Percentiles rank a stretch among this genome's conserved stretches.
phyloP scores from a whole-genome alignment of 768 basidiomycete genomes.

The Piloderma croceum region DNA sequence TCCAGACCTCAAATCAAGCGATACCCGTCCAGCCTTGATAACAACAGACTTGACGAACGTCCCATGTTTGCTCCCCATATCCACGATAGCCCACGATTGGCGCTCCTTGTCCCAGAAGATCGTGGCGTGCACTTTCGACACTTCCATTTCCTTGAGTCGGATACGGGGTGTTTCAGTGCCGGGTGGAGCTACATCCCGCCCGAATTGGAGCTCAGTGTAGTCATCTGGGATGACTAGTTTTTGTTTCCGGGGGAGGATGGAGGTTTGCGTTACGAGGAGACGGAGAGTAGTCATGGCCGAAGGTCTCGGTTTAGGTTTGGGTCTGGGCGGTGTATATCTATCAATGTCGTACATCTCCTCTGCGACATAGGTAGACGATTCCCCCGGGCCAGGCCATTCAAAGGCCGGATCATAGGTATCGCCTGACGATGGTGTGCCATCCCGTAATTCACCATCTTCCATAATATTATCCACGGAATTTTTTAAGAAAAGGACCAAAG shows the following conservation, averaged over 20 bases:
- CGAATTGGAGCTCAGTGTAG: conserved; percentile 64
- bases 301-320: too few species aligned
- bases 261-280: conserved; percentile 30
- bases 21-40: conserved; percentile 16
- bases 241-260: conserved; percentile 45
- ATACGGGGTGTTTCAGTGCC: conserved; percentile 55
- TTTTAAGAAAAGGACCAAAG: too few species aligned
- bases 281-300: too few species aligned
- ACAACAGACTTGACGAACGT: conserved; percentile 50
- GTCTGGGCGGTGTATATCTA: too few species aligned
- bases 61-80: conserved; percentile 84
- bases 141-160: conserved; percentile 78
- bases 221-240: conserved; percentile 57
- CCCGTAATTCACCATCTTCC: conserved; percentile 21
- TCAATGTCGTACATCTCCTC: too few species aligned
- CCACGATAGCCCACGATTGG: conserved; percentile 66
- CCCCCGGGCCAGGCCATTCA: conserved; percentile 50
- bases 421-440: background rate
- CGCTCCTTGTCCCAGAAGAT: conserved; percentile 61
- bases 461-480: too few species aligned
- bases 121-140: conserved; percentile 77
- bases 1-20: too few species aligned
- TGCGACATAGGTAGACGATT: conserved; percentile 5
- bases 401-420: conserved; percentile 43
- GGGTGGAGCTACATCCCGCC: conserved; percentile 55